Conservation (phyloP, 805 yeast species). For the Candida peoriensis region DNA sequence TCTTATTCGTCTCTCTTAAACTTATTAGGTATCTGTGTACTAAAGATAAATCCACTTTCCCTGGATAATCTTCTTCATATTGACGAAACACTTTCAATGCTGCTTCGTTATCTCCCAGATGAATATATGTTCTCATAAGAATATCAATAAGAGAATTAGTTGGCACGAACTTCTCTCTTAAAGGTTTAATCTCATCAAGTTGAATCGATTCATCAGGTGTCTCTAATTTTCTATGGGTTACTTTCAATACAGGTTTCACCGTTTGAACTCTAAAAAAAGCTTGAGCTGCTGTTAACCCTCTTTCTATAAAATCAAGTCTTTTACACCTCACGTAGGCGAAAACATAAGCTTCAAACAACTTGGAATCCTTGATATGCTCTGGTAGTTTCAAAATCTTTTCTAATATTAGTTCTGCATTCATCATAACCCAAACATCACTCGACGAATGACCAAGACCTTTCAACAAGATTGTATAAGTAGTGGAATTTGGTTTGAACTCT, state of each 20-base stretch:
- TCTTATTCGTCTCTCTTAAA: conserved; percentile 6
- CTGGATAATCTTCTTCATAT: conserved; percentile 9
- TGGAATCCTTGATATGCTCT: conserved; percentile 10
- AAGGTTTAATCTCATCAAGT: conserved; percentile 4
- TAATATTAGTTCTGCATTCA: conserved; percentile 11
- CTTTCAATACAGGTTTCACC: conserved; percentile 2
- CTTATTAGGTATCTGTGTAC: conserved; percentile 18
- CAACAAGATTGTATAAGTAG: conserved; percentile 27
- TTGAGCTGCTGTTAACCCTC: conserved; percentile 17
- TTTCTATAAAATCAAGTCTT: conserved; percentile 10
- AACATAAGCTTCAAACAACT: conserved; percentile 16
- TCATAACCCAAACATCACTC: conserved; percentile 6
- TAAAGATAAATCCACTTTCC: conserved; percentile 14
- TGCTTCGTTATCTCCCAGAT: conserved; percentile 11
- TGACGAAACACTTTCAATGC: conserved; percentile 11
- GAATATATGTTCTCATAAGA: conserved; percentile 14
- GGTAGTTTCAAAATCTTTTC: conserved; percentile 10
- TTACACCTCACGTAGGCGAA: conserved; percentile 13
- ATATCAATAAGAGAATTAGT: conserved; percentile 16
- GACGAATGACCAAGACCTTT: conserved; percentile 16
- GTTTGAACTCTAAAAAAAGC: conserved; percentile 14
- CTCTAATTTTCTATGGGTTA: conserved; percentile 1
- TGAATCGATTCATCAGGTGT: conserved; percentile 1
- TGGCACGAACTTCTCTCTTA: conserved; percentile 16
- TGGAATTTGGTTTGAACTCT: conserved; percentile 27